Percentiles rank a stretch among this genome's conserved stretches.
Evolutionary conservation across 495 filamentous ascomycete genomes (phyloP).

Genomic region (Lepraria neglecta): DNA sequence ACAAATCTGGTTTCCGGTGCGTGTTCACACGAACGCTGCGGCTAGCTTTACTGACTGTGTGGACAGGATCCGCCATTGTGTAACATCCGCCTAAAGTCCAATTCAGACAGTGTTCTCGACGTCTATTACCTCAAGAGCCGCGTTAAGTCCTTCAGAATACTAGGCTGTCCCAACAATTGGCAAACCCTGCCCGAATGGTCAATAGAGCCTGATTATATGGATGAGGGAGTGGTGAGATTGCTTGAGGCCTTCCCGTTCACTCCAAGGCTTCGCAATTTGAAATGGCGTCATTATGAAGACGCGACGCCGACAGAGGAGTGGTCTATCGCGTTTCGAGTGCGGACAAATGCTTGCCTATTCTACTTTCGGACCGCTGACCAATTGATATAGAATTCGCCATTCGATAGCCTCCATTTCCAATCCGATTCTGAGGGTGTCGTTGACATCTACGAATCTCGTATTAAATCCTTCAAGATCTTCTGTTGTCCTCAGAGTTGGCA

Average conservation of each 20-base stretch:
- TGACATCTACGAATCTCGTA: background rate
- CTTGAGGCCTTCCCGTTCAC: background rate
- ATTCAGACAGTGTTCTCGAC: no score
- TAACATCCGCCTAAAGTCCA: no score
- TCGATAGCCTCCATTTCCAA: background rate
- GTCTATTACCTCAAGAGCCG: no score
- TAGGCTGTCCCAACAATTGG: background rate
- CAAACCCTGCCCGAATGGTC: background rate
- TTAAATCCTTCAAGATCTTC: background rate
- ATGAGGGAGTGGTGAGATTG: background rate
- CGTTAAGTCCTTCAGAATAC: no score
- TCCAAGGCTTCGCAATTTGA: background rate
- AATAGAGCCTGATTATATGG: background rate
- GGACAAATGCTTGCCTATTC: background rate
- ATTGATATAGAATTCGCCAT: background rate
- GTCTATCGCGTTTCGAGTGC: background rate
- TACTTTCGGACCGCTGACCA: background rate
- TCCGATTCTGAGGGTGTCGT: slow-evolving; percentile 1
- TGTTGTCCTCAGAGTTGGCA: background rate
- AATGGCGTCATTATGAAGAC: background rate
- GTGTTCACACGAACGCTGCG: no score
- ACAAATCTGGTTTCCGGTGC: no score
- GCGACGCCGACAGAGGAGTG: background rate
- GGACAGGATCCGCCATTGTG: no score
- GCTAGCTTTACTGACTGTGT: no score